Base-by-base conservation (phyloP, 108 stramenopile species). In the Cyclostephanos invisitatus region DNA sequence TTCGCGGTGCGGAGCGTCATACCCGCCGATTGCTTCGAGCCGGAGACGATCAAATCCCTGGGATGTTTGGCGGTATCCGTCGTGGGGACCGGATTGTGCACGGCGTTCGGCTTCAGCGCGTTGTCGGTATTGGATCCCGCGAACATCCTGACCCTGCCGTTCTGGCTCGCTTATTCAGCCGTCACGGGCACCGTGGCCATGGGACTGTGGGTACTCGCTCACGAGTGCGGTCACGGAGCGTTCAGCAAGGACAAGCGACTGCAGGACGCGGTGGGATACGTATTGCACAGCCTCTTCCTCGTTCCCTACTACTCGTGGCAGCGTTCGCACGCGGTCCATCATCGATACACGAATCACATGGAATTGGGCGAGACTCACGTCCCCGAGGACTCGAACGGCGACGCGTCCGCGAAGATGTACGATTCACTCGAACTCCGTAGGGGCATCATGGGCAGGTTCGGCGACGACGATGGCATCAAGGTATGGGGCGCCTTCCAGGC, bases 281-380 rank as follows among this genome's bases (percentile, higher is more conserved):
- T 91, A 25, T 62, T 96, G 35, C 98, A 99, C 81, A 89, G 89
- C 17, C 65, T 90, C 12, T 88, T 99, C 66, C 88, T 99, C 29
- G 97, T 98, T n/a, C 98, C 98, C 11, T 99, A 98, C 75, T 96
- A 84, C 74, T 89, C 90, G 21, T 98, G 98, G 98, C 93, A 92
- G 70, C 71, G 90, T 51, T 86, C 93, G 10, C 98, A 99, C 85
- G 97, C 93, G 18, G 92, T 96, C 53, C 98, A 99, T 84, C 98
- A 99, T 84, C 79, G 82, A 70, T 97, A 97, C 84, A 97, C 96
- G 7, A 97, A 97, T 72, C 87, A 94, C 64, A 86, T 96, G 85
- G 93, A 97, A 77, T 70, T 98, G 50, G 98, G 97, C 28, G 98
- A 99, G 87, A 97, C 96, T 22, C 91, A 95, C 56, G 86, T 86